A percentile compares a stretch with the other conserved stretches of the same genome.
Evolutionary conservation across 768 basidiomycete species (phyloP).

Genomic region (Cystobasidiopsis lactophilus): DNA sequence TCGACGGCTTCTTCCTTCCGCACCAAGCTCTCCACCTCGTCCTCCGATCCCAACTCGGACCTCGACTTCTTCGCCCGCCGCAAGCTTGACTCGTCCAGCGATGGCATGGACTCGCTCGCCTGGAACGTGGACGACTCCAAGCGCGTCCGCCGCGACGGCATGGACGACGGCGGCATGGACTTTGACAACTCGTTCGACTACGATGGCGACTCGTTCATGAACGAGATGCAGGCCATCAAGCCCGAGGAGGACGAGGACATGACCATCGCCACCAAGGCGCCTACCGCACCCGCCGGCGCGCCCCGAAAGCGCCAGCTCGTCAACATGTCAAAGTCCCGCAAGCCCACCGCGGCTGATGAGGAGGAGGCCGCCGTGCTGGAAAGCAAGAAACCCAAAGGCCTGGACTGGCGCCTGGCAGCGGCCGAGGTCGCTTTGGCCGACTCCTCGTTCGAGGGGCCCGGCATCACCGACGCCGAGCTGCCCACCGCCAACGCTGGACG

Average conservation of each 20-base stretch:
- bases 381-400: slow-evolving; percentile 17
- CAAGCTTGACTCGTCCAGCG: neutral
- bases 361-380: slow-evolving; percentile 6
- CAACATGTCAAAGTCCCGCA: slow-evolving; percentile 16
- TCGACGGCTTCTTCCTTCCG: neutral
- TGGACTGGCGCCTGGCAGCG: slow-evolving; percentile 19
- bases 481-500: slow-evolving; percentile 31
- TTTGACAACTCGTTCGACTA: slow-evolving; percentile 3
- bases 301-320: slow-evolving; percentile 14
- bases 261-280: slow-evolving; percentile 17
- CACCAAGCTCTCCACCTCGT: neutral
- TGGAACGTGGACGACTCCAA: slow-evolving; percentile 1
- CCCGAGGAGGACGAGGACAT: slow-evolving; percentile 24
- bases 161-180: slow-evolving; percentile 1
- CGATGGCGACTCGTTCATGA: neutral
- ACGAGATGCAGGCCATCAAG: neutral
- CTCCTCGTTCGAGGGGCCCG: neutral
- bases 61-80: neutral
- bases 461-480: slow-evolving; percentile 32
- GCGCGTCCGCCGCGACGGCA: neutral
- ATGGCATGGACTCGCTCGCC: neutral
- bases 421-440: slow-evolving; percentile 5
- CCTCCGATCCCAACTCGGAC: neutral
- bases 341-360: neutral
- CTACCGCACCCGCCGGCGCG: slow-evolving; percentile 14